A percentile compares a stretch with the other conserved stretches of the same genome.
phyloP scores from a whole-genome alignment of 1,284 basidiomycete genomes.

The Mrakiaceae sp. region DNA sequence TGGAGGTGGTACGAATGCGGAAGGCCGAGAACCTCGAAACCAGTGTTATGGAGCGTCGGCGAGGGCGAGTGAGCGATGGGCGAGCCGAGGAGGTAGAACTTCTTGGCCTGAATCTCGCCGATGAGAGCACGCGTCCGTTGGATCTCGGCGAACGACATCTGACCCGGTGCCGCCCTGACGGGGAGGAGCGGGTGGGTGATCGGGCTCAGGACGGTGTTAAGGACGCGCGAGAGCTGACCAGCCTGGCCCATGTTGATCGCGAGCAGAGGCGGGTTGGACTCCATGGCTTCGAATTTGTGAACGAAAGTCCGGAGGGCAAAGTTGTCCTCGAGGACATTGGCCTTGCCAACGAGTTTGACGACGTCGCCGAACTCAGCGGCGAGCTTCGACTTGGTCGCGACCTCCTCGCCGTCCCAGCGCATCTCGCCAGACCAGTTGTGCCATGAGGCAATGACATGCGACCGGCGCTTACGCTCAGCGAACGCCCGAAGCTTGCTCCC shows the following conservation, averaged over 20 bases:
- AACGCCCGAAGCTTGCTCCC: conserved; percentile 53
- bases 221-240: conserved; percentile 80
- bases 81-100: conserved; percentile 77
- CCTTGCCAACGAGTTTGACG: conserved; percentile 83
- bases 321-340: conserved; percentile 65
- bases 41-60: conserved; percentile 86
- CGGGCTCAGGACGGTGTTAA: conserved; percentile 78
- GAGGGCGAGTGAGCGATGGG: conserved; percentile 86
- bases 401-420: conserved; percentile 62
- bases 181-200: conserved; percentile 81
- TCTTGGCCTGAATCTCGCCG: conserved; percentile 58
- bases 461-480: conserved; percentile 51
- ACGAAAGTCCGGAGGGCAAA: conserved; percentile 66
- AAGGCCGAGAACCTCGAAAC: conserved; percentile 65
- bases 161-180: conserved; percentile 77
- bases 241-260: conserved; percentile 87
- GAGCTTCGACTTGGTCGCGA: conserved; percentile 55
- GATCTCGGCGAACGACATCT: conserved; percentile 77
- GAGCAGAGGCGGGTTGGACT: conserved; percentile 60
- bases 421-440: conserved; percentile 84
- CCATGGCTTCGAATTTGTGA: conserved; percentile 34
- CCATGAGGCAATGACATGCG: conserved; percentile 81
- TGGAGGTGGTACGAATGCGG: conserved; percentile 69
- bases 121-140: conserved; percentile 68
- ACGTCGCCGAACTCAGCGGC: conserved; percentile 69